Base-by-base conservation (phyloP, 1,284 basidiomycete species). In the Trichosporon asahii region DNA sequence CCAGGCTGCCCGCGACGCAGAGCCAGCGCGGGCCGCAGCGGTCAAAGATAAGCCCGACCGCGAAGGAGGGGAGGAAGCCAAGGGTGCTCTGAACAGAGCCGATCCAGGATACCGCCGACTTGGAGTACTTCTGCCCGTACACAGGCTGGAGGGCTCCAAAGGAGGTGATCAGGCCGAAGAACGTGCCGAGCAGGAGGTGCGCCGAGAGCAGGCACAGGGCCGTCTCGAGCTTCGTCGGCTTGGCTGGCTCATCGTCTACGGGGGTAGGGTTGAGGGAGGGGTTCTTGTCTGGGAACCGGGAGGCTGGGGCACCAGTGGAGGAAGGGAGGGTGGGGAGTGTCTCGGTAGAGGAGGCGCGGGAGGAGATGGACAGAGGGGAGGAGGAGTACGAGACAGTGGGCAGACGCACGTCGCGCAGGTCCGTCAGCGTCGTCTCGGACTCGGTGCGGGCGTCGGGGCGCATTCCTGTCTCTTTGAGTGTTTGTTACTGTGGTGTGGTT, bases 21-120 rank as follows among this genome's bases (percentile, higher is more conserved):
- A 77, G 67, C 23, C 49, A n/a, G 1, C 66, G 40, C 1, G 76
- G 68, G 1, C 76, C 76, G 63, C 74, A 73, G 11, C 73, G 68
- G 55, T 77, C 76, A 35, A 76, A 77, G 12, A 69, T 49, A n/a
- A 75, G 70, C 0, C 76, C 76, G 40, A 71, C 66, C 31, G 74
- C 25, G 40, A 69, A 40, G 18, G 37, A 61, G 5, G 68, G 57
- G 3, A 73, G 46, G 64, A 76, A 77, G 0, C 71, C 68, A n/a
- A 75, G 70, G n/a, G 75, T 75, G 4, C 65, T 65, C 55, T 74
- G 69, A 12, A 70, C 46, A 0, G 73, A 74, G 3, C 72, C 75
- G 35, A 76, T 69, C 74, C 76, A 76, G 7, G 9, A n/a, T 6
- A 27, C 35, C 27, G 15, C 29, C 29, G 57, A 27, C 27, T 31